Percentiles rank a stretch among this genome's conserved stretches.
phyloP scores from a whole-genome alignment of 1,284 basidiomycete species.

The Phylloboletellus chloephorus region DNA sequence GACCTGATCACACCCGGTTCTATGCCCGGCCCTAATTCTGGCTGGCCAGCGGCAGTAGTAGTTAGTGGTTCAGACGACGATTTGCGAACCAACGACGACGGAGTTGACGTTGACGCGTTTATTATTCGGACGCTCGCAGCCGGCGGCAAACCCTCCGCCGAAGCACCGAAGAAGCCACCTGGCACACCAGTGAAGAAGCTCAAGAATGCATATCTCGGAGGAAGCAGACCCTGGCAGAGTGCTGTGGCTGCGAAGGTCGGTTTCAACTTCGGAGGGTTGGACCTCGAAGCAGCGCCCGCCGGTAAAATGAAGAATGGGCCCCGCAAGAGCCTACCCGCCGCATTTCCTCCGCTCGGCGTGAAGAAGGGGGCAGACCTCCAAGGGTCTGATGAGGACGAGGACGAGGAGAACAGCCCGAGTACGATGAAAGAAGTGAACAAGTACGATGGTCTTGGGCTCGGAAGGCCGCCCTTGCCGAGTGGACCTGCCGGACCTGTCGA shows the following conservation, averaged over 20 bases:
- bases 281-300: conserved; percentile 25
- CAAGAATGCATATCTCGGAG: conserved; percentile 53
- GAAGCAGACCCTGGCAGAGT: conserved; percentile 71
- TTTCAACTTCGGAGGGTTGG: conserved; percentile 47
- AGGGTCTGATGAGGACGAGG: conserved; percentile 35
- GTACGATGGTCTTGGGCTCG: conserved; percentile 65
- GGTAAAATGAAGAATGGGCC: conserved; percentile 47
- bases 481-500: conserved; percentile 34
- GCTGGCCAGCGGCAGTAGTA: conserved; percentile 55
- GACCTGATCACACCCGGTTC: conserved; percentile 64
- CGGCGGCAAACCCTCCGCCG: conserved; percentile 43
- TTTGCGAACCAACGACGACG: conserved; percentile 28
- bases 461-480: conserved; percentile 43
- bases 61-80: conserved; percentile 40
- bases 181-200: conserved; percentile 75
- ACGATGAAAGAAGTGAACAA: conserved; percentile 41
- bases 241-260: conserved; percentile 67
- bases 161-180: conserved; percentile 57
- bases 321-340: conserved; percentile 69
- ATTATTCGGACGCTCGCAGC: conserved; percentile 65
- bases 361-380: conserved; percentile 20
- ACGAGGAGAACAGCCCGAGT: conserved; percentile 46
- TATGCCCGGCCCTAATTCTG: conserved; percentile 47
- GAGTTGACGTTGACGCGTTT: conserved; percentile 58
- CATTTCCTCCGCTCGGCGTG: conserved; percentile 43